Conservation (phyloP, 108 stramenopile species). For the Pseudonitzschia multistriata region DNA sequence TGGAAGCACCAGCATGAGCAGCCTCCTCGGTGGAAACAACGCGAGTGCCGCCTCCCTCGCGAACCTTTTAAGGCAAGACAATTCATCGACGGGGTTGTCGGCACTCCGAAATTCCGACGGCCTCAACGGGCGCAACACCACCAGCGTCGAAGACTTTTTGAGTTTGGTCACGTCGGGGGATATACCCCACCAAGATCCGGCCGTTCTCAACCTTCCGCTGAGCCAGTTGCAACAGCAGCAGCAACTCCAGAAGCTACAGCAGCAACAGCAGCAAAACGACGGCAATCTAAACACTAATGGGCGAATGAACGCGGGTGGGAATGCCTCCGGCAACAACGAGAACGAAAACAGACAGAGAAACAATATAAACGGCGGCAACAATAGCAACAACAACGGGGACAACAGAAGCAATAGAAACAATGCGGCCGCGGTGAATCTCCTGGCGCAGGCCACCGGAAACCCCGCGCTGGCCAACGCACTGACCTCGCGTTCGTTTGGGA, state of each 20-base stretch:
- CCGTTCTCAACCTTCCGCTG: constrained; percentile 73
- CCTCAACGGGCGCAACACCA: constrained; percentile 59
- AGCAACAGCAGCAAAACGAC: constrained; percentile 16
- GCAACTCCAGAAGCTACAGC: constrained; percentile 34
- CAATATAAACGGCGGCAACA: constrained; percentile 2
- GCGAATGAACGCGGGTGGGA: not conserved
- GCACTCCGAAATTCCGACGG: constrained; percentile 71
- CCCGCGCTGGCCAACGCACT: constrained; percentile 45
- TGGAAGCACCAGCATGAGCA: constrained; percentile 36
- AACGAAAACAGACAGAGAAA: not conserved
- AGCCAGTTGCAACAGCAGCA: constrained; percentile 43
- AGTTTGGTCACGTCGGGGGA: constrained; percentile 83
- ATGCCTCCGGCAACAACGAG: not conserved
- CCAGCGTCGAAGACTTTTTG: constrained; percentile 87
- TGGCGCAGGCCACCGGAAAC: constrained; percentile 53
- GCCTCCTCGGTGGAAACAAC: constrained; percentile 28
- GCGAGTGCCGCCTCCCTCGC: constrained; percentile 52
- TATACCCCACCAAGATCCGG: constrained; percentile 85
- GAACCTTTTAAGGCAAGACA: constrained; percentile 47
- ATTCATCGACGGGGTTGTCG: constrained; percentile 70
- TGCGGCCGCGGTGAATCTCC: constrained; percentile 26
- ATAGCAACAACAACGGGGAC: not conserved
- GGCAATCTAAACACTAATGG: not conserved
- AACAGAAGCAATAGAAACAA: not conserved
- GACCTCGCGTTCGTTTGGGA: constrained; percentile 42